Evolutionary conservation across 176 grass and related monocot genomes (phyloP), one percentile per base, ranked within the genome.

Genomic region (Rhipidocladum racemiflorum): DNA sequence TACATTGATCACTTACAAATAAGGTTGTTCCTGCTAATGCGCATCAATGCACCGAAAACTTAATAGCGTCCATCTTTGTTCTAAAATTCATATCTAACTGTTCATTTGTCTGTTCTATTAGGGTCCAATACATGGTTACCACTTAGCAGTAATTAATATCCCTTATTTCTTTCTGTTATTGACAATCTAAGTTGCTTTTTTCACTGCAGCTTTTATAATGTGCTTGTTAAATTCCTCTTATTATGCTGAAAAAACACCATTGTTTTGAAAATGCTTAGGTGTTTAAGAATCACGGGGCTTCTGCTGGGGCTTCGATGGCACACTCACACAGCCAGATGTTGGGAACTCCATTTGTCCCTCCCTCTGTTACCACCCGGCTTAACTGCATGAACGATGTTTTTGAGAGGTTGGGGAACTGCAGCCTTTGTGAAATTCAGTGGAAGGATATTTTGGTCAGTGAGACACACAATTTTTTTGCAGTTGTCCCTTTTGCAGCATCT

Each of bases 271-370:
- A 61, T 78, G 6, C 51, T 44, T 78, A 98, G 96, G 92, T 98
- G 25, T 98, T 98, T 70, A 98, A 98, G 79, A 98, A 98, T 32
- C 89, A 98, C 4, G 96, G 96, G 28, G 96, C 92, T 2, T 90
- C 92, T 79, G 92, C 96, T 44, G 92, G 96, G 45, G 96, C 92
- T 50, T 98, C 96, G 12, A 93, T 98, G 96, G 87, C 88, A 81
- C 96, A 98, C 85, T 95, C 92, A 13, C 96, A 98, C 63, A 98
- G 96, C 77, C 96, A 98, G 61, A 93, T 98, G 80, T 54, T 98
- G n/a, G 96, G 92, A 55, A 88, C 94, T 69, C 92, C 96, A 53
- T 88, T 98, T 70, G 80, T 91, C 76, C 96, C 96, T 82, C 89
- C 96, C 6, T 87, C 87, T 23, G 92, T 94, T 81, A 90, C 81